These are phyloP conservation scores for Globisporangium polare DNA, from an alignment of 352 stramenopile genomes.

Conservation along the genomic window DNA sequence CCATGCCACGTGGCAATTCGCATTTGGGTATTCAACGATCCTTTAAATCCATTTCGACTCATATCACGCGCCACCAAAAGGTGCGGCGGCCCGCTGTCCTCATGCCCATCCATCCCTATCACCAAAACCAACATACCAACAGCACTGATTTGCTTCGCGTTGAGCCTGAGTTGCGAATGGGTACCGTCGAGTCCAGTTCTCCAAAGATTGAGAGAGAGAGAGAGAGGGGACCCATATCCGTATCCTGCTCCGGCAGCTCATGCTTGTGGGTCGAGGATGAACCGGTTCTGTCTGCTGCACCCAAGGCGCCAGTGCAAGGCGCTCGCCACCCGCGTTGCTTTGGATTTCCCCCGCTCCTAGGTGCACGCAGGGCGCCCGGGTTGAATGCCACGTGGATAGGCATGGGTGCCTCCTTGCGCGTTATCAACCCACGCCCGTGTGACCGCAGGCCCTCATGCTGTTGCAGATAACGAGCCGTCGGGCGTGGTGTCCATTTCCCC, in stretches of 20 bases:
- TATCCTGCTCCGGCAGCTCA: neutral
- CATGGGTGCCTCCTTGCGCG: neutral
- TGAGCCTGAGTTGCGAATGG: neutral
- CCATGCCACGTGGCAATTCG: too few species aligned
- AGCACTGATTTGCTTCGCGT: neutral
- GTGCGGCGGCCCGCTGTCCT: too few species aligned
- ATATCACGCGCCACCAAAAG: neutral
- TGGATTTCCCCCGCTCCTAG: neutral
- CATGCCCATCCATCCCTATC: neutral
- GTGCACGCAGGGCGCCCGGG: neutral
- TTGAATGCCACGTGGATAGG: neutral
- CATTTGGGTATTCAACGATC: too few species aligned
- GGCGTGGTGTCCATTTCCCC: neutral
- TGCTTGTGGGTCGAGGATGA: neutral
- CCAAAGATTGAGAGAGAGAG: neutral
- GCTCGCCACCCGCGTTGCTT: neutral
- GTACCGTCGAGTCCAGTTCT: neutral
- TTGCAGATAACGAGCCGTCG: neutral
- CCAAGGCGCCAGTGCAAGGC: neutral
- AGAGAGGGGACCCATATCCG: too few species aligned
- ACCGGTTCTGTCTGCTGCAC: neutral
- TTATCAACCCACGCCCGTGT: neutral
- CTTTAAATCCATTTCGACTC: neutral
- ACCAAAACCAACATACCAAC: neutral
- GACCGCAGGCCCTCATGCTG: neutral